phyloP scores from a whole-genome alignment of 129 eudicot species.

The Chrysanthemum lavandulifolium region DNA sequence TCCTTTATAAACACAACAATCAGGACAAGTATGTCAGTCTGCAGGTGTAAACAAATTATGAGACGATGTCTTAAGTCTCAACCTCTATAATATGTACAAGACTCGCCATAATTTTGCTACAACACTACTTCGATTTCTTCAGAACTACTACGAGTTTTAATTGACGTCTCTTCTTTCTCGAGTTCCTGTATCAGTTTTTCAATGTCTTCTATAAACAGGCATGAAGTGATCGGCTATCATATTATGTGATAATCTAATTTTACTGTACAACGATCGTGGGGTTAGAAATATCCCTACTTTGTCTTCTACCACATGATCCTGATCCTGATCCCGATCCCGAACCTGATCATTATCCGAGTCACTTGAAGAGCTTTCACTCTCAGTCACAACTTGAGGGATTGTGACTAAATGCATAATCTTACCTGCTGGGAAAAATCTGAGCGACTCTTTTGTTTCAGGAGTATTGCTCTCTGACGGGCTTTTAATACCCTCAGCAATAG shows the following conservation, averaged over 20 bases:
- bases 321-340: conserved; percentile 17
- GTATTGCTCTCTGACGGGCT: conserved; percentile 33
- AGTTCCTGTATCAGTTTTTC: conserved; percentile 71
- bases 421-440: conserved; percentile 91
- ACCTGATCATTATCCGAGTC: conserved; percentile 28
- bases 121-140: conserved; percentile 33
- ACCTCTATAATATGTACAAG: no score
- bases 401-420: conserved; percentile 87
- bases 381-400: conserved; percentile 35
- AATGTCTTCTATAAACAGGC: conserved; percentile 92
- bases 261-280: conserved; percentile 70
- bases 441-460: conserved; percentile 72
- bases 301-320: conserved; percentile 36
- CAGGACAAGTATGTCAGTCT: conserved; percentile 10
- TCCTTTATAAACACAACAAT: conserved; percentile 15
- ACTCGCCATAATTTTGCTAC: conserved; percentile 6
- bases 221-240: conserved; percentile 93
- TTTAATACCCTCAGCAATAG: conserved; percentile 54
- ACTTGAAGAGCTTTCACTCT: conserved; percentile 33
- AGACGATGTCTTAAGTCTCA: not conserved
- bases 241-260: conserved; percentile 70
- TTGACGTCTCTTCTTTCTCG: conserved; percentile 41
- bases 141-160: conserved; percentile 17
- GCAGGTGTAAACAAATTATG: conserved; percentile 1
- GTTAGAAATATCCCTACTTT: conserved; percentile 76